Conservation (phyloP, 331 rosid species). For the Cydonia oblonga region DNA sequence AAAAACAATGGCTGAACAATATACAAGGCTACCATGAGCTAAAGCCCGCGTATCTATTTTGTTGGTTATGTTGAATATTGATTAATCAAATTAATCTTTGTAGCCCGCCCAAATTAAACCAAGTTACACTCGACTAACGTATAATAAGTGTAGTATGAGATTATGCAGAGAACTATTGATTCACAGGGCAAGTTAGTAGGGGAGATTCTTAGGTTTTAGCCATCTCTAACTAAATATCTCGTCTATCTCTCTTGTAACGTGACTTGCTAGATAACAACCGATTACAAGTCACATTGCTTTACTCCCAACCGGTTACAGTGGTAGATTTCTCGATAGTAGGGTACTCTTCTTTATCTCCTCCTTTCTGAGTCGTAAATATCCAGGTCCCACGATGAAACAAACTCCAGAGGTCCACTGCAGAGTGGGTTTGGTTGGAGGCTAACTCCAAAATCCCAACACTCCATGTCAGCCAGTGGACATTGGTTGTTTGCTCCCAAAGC, state of each 20-base stretch:
- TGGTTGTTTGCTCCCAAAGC: slow-evolving; percentile 4
- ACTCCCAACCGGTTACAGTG: no score
- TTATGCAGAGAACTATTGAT: no score
- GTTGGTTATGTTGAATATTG: not conserved
- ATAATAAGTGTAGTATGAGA: no score
- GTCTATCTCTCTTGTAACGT: no score
- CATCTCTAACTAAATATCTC: not conserved
- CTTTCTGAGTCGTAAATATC: slow-evolving; percentile 14
- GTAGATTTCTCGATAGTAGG: not conserved
- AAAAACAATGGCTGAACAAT: not conserved
- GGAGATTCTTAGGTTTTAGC: not conserved
- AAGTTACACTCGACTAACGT: no score
- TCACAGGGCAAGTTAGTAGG: not conserved
- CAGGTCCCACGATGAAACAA: slow-evolving; percentile 44
- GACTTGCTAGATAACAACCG: no score
- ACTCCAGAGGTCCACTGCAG: slow-evolving; percentile 10
- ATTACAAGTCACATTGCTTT: no score
- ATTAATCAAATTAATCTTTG: not conserved
- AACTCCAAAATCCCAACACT: slow-evolving; percentile 11
- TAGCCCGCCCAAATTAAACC: no score
- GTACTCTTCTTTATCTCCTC: not conserved
- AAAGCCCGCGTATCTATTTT: not conserved
- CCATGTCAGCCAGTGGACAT: slow-evolving; percentile 2
- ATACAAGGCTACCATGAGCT: not conserved
- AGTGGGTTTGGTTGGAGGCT: slow-evolving; percentile 15